phyloP scores from a whole-genome alignment of 1,284 basidiomycete genomes.

The Lignosus rhinocerotis region DNA sequence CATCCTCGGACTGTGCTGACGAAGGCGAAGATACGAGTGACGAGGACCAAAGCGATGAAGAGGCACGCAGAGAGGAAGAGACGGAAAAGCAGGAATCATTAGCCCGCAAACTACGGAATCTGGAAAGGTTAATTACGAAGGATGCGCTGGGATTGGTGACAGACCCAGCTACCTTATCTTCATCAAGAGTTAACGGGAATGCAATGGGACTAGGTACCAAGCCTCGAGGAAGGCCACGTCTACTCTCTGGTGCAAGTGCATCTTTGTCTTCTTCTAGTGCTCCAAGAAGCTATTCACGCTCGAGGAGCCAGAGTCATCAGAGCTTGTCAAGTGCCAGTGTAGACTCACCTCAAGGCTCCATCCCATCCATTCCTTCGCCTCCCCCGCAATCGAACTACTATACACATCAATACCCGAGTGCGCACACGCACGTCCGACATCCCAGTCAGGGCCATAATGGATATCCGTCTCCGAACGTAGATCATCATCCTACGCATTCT shows the following conservation, averaged over 20 bases:
- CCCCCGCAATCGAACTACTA: conserved; percentile 41
- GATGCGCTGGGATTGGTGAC: conserved; percentile 71
- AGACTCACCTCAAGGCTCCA: conserved; percentile 71
- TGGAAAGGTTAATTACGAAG: conserved; percentile 70
- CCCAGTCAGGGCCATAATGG: conserved; percentile 8
- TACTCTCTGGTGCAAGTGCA: conserved; percentile 27
- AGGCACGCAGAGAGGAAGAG: conserved; percentile 62
- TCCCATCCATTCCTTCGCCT: conserved; percentile 76
- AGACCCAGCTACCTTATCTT: conserved; percentile 32
- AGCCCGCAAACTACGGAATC: conserved; percentile 61
- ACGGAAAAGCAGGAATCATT: conserved; percentile 69
- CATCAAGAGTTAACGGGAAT: conserved; percentile 21
- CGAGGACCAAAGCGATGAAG: conserved; percentile 42
- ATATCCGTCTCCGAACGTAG: not conserved
- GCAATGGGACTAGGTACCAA: conserved; percentile 44
- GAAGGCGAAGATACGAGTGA: conserved; percentile 7
- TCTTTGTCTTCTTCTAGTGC: conserved; percentile 22
- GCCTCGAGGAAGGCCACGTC: conserved; percentile 48
- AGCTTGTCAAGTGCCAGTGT: conserved; percentile 67
- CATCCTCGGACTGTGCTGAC: conserved; percentile 18
- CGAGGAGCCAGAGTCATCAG: conserved; percentile 38
- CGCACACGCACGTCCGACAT: conserved; percentile 4
- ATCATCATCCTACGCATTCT: conserved; percentile 6
- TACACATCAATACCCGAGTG: not conserved
- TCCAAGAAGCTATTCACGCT: conserved; percentile 18